These are phyloP conservation scores for Plasmodium gonderi DNA, from an alignment of 169 alveolate species.

Conservation along the genomic window DNA sequence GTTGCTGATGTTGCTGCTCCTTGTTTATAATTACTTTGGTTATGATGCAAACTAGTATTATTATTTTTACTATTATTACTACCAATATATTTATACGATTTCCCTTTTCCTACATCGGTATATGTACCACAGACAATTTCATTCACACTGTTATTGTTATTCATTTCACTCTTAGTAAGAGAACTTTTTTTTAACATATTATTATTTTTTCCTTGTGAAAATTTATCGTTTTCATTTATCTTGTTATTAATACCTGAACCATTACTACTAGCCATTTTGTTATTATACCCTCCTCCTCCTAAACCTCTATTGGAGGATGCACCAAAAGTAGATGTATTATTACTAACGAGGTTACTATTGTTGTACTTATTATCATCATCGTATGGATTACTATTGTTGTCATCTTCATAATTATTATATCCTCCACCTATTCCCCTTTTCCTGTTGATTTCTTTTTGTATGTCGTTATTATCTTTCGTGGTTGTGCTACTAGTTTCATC, in stretches of 20 bases:
- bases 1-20: not conserved
- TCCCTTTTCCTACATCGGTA: slow-evolving; percentile 49
- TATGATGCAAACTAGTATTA: not conserved
- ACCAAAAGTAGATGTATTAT: not conserved
- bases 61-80: not conserved
- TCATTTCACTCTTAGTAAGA: not conserved
- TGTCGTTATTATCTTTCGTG: slow-evolving; percentile 5
- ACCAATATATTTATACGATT: not conserved
- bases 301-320: not conserved
- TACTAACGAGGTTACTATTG: not conserved
- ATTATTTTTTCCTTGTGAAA: not conserved
- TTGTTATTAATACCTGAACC: not conserved
- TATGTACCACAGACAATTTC: slow-evolving; percentile 6
- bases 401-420: slow-evolving; percentile 15
- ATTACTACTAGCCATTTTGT: not conserved
- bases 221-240: not conserved
- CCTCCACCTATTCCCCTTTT: not conserved
- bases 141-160: not conserved
- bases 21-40: slow-evolving; percentile 18
- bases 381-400: not conserved
- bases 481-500: slow-evolving; percentile 33
- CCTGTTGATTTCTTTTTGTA: not conserved
- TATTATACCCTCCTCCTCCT: not conserved
- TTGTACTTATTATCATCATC: not conserved
- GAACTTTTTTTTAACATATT: not conserved